Evolutionary conservation across 2,329 filamentous ascomycete species (phyloP).

Genomic region (Xylariaceae sp.): DNA sequence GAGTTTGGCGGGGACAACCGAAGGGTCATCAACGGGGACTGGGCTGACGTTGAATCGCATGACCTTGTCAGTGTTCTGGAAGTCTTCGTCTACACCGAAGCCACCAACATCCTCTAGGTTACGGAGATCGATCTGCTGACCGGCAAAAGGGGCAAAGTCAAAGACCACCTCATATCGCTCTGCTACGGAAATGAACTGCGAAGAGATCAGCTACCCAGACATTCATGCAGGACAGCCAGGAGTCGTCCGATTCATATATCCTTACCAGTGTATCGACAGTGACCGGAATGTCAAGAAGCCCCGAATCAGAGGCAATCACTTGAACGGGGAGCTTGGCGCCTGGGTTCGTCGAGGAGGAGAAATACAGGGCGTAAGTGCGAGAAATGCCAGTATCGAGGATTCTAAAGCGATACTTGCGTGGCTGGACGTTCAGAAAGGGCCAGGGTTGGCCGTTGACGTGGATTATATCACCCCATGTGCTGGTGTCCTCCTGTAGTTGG

Average conservation of each 20-base stretch:
- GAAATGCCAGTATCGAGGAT: slow-evolving; percentile 47
- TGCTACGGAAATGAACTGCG: slow-evolving; percentile 41
- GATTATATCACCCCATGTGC: slow-evolving; percentile 52
- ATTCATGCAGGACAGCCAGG: slow-evolving; percentile 11
- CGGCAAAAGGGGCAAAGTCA: slow-evolving; percentile 46
- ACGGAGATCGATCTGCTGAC: slow-evolving; percentile 41
- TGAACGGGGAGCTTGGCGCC: slow-evolving; percentile 39
- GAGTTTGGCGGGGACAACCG: slow-evolving; percentile 31
- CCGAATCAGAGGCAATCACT: slow-evolving; percentile 50
- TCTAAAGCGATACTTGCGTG: slow-evolving; percentile 54
- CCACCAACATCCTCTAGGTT: slow-evolving; percentile 29
- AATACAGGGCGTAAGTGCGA: slow-evolving; percentile 43
- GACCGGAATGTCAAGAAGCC: slow-evolving; percentile 43
- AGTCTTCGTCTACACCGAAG: slow-evolving; percentile 43
- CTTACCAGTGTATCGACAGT: slow-evolving; percentile 13
- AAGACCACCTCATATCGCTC: slow-evolving; percentile 55
- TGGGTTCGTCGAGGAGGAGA: slow-evolving; percentile 32
- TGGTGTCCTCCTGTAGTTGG: slow-evolving; percentile 38
- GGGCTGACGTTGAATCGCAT: slow-evolving; percentile 47
- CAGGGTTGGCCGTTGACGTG: slow-evolving; percentile 55
- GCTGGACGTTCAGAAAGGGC: slow-evolving; percentile 54
- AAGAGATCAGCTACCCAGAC: slow-evolving; percentile 31
- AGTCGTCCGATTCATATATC: not conserved
- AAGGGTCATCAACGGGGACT: slow-evolving; percentile 31
- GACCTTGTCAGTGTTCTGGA: slow-evolving; percentile 44